Base-by-base conservation (phyloP, 768 basidiomycete genomes). In the Lactarius trivialis region DNA sequence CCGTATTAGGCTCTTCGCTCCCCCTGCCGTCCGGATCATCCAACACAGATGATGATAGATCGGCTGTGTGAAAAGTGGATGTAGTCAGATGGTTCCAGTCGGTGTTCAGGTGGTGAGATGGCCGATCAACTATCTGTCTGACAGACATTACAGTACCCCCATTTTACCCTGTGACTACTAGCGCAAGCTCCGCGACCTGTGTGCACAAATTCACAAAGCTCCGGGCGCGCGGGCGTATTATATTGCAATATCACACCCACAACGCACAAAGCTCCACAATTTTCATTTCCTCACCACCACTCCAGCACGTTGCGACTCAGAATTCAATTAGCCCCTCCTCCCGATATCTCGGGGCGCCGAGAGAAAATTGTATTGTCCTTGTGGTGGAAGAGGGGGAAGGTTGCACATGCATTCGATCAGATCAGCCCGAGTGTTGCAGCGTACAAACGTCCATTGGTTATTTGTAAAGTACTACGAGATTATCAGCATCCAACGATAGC, bases 231-330 rank as follows among this genome's bases (percentile, higher is more conserved):
- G 2, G 19, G 41, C n/a, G 41, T 11, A 4, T n/a, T 36, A 12
- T 24, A 45, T 45, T 12, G 12, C 45, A 48, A 48, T 48, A 48
- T 48, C 45, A 48, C 45, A 7, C 45, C 43, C 9, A 24, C 17
- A 45, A 48, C n/a, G 21, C 12, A 24, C n/a, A 48, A 48, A 7
- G 45, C 11, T 48, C 24, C 45, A 48, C 24, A 24, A 1, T 51
- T 51, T 26, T 21, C 30, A 30, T 30, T 41, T 50, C 51, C 8
- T 48, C 37, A 41, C 53, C 58, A 60, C 62, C 62, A 60, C 48
- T 63, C 53, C 58, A 63, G 24, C 62, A 63, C 62, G 58, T 60
- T 63, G 53, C 36, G 19, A 45, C 21, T 14, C 52, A 34, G 21
- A 48, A 21, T 51, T 28, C 30, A 30, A 39, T 30, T 43, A 58